Conservation (phyloP, 768 basidiomycete genomes). For the Pleurotus sapidus region DNA sequence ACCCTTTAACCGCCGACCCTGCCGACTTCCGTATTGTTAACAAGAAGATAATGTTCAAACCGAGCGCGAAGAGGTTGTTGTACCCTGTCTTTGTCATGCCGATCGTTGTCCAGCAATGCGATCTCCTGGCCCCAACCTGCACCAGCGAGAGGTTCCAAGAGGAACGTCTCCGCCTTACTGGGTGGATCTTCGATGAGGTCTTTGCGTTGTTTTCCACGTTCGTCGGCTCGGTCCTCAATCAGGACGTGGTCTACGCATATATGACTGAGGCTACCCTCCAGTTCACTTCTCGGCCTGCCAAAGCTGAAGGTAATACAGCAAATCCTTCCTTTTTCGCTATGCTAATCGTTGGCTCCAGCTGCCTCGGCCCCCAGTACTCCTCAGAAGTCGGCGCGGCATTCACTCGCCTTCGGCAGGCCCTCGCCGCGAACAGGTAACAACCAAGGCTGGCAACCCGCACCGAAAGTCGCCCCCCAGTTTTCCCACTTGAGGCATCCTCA, state of each 20-base stretch:
- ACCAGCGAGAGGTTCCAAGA: not conserved
- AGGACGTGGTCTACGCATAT: not conserved
- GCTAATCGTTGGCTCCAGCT: not conserved
- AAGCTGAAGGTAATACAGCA: no score
- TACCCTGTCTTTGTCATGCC: not conserved
- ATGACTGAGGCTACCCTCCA: not conserved
- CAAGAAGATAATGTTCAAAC: not conserved
- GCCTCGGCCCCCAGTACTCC: not conserved
- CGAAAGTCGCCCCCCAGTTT: not conserved
- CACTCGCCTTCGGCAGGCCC: not conserved
- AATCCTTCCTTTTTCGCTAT: no score
- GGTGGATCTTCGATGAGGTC: not conserved
- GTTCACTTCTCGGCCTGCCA: not conserved
- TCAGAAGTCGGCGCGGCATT: no score
- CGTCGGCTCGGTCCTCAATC: not conserved
- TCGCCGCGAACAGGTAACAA: not conserved
- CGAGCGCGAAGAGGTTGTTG: not conserved
- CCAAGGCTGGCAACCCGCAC: not conserved
- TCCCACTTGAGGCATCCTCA: no score
- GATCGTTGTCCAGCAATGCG: not conserved
- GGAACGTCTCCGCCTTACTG: not conserved
- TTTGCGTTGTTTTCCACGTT: not conserved
- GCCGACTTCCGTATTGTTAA: not conserved
- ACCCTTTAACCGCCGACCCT: not conserved
- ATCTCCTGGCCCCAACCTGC: not conserved